A percentile compares a stretch with the other conserved stretches of the same genome.
Evolutionary conservation across 2,329 filamentous ascomycete genomes (phyloP).

Genomic region (Claviceps arundinis): DNA sequence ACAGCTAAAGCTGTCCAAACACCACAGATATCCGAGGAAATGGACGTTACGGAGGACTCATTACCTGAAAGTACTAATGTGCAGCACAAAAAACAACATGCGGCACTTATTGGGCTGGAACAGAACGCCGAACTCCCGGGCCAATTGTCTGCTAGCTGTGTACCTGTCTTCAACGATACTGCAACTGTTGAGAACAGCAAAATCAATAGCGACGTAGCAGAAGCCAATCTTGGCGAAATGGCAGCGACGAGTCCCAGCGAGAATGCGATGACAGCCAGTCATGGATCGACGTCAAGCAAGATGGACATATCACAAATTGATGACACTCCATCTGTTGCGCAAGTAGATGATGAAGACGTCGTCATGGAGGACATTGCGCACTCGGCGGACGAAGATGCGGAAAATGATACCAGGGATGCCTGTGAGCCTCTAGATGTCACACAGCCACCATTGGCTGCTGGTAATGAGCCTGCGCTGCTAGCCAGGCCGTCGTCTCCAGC

Average conservation of each 20-base stretch:
- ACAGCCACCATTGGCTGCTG: background rate
- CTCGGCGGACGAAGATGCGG: conserved; percentile 25
- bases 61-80: background rate
- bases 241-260: background rate
- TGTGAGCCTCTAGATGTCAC: conserved; percentile 41
- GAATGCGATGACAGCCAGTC: background rate
- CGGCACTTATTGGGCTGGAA: background rate
- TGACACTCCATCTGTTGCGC: background rate
- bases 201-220: background rate
- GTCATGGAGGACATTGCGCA: conserved; percentile 11
- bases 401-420: conserved; percentile 29
- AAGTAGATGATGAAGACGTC: conserved; percentile 4
- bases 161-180: background rate
- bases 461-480: conserved; percentile 5
- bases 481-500: background rate
- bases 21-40: background rate
- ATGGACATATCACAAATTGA: background rate
- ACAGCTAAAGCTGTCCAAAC: background rate
- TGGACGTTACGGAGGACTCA: background rate
- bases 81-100: background rate
- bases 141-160: background rate
- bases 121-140: background rate
- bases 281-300: background rate
- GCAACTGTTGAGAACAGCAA: background rate
- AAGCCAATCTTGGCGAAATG: background rate